Evolutionary conservation across 805 yeast genomes (phyloP).

Genomic region (Kluyveromyces starmeri): DNA sequence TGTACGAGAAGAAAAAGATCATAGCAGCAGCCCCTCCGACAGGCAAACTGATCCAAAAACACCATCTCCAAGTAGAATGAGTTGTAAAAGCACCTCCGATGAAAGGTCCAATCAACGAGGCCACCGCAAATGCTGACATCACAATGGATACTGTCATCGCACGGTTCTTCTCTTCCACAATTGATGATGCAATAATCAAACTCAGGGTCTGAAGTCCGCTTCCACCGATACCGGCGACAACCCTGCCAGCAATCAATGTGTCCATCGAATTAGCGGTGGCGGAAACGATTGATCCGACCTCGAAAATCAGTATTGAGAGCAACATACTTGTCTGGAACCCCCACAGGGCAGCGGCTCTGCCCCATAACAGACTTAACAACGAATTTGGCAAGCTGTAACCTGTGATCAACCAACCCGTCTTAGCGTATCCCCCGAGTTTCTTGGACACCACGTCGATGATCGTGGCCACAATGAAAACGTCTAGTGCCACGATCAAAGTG

Average conservation of each 20-base stretch:
- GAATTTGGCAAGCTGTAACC: constrained; percentile 50
- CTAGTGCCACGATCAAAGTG: constrained; percentile 38
- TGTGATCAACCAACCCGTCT: constrained; percentile 51
- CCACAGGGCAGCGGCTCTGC: constrained; percentile 44
- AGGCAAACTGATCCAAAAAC: constrained; percentile 63
- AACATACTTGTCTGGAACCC: constrained; percentile 48
- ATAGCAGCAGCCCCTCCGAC: constrained; percentile 40
- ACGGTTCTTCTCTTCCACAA: constrained; percentile 21
- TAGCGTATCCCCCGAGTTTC: constrained; percentile 40
- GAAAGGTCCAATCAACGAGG: constrained; percentile 53
- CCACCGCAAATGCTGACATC: constrained; percentile 35
- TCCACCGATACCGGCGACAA: constrained; percentile 62
- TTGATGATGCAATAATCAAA: constrained; percentile 41
- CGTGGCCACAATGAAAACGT: constrained; percentile 51
- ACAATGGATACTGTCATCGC: constrained; percentile 17
- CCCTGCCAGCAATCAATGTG: constrained; percentile 63
- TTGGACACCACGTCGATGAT: constrained; percentile 41
- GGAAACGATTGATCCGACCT: constrained; percentile 51
- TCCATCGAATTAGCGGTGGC: constrained; percentile 49
- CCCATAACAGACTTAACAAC: constrained; percentile 47
- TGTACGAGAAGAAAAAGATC: constrained; percentile 13
- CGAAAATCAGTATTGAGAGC: constrained; percentile 44
- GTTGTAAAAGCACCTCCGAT: constrained; percentile 59
- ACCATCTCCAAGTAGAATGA: constrained; percentile 65
- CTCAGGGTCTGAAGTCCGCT: constrained; percentile 56